Base-by-base conservation (phyloP, 176 grass and related monocot species). In the Aegilops speltoides region DNA sequence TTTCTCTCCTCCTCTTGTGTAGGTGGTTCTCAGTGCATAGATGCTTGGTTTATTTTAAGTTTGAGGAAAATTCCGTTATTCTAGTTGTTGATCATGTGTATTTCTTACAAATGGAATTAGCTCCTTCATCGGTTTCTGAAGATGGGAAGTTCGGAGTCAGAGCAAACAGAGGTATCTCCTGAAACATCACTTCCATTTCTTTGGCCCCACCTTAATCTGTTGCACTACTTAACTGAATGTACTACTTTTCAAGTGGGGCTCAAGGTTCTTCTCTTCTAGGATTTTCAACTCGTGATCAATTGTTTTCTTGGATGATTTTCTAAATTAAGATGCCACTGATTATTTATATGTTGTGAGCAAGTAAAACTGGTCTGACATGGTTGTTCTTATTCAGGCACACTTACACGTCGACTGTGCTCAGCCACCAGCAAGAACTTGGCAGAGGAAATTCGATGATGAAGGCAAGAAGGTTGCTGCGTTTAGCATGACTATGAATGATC, bases 401-500 rank as follows among this genome's bases (percentile, higher is more conserved):
- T 38, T 23, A 37, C 10, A 1, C 15, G 74, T 84, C 56, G 84
- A 87, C 24, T 52, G 79, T 12, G n/a, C 56, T 4, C 76, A 86
- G 2, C 93, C 88, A 2, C 63, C 87, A 2, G 73, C 57, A 1
- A 86, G 68, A 66, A 89, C 85, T 34, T 95, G 93, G 93, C 69
- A 95, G 68, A 95, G 88, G 31, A 83, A 73, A 50, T 43, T 95
- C 43, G 43, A 85, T 19, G 88, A 95, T 84, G 80, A 95, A 43
- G 93, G 89, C 23, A 95, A 91, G 89, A 95, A 95, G 69, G 23
- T 88, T 13, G 24, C 79, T 20, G 70, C 72, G 82, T 80, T 91
- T 26, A 85, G 64, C 82, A 52, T 91, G 62, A 82, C 83, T 54
- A 67, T 52, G 48, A 52, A 71, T n/a, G 93, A 95, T 66, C 26